These are phyloP conservation scores for Aspergillus ochraceoroseus DNA, from an alignment of 2,329 filamentous ascomycete species.

Conservation along the genomic window DNA sequence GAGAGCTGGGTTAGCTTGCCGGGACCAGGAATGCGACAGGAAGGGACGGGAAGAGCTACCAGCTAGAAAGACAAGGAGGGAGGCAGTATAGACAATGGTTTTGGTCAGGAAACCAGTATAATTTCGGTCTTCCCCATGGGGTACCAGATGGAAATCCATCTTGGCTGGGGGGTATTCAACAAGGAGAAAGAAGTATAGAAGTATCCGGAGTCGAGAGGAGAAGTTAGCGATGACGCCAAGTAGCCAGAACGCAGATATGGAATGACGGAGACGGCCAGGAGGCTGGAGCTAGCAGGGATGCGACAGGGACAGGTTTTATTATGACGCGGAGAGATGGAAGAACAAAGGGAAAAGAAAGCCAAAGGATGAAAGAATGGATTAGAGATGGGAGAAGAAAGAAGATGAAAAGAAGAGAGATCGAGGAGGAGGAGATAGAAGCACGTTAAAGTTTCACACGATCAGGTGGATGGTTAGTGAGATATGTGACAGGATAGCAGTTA, in stretches of 20 bases:
- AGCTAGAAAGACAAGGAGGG: constrained; percentile 44
- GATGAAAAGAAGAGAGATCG: neutral
- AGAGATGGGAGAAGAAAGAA: neutral
- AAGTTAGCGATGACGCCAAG: constrained; percentile 5
- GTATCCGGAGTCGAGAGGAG: neutral
- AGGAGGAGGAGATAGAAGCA: too few species aligned
- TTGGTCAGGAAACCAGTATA: constrained; percentile 48
- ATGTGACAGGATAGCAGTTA: neutral
- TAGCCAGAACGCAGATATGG: constrained; percentile 1
- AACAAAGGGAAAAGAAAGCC: neutral
- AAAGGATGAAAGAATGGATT: neutral
- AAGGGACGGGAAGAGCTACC: constrained; percentile 25
- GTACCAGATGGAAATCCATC: constrained; percentile 44
- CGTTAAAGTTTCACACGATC: too few species aligned
- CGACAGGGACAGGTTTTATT: neutral
- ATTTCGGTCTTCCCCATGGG: constrained; percentile 41
- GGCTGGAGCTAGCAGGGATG: neutral
- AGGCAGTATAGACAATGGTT: constrained; percentile 45
- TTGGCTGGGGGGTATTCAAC: constrained; percentile 14
- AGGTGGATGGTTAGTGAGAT: too few species aligned
- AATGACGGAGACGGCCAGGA: neutral
- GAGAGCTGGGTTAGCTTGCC: neutral
- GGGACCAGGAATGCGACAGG: neutral
- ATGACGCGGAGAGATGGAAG: too few species aligned
- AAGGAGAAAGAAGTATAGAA: constrained; percentile 2